Evolutionary conservation across 2,329 filamentous ascomycete genomes (phyloP), one percentile per base, ranked within the genome.

Genomic region (Aspergillus aculeatus): DNA sequence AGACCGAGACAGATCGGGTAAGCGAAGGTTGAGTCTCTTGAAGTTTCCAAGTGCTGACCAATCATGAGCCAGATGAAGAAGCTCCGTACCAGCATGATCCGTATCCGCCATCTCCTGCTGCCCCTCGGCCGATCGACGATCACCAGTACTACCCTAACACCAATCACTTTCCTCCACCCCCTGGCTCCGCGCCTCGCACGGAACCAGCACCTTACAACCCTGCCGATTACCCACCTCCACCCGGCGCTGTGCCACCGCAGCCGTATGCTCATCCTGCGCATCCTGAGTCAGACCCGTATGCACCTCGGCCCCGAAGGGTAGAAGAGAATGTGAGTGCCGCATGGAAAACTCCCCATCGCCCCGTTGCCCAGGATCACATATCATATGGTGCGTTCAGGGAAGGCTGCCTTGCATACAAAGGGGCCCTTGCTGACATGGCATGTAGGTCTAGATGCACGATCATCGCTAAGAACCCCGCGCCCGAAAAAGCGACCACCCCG

Each of bases 301-400:
- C 73, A 24, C 66, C 74, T 29, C 68, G 70, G 66, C 70, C 73
- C 53, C 70, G 73, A 62, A 72, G 77, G 64, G 75, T 73, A 60
- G 78, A 81, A 71, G 79, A 81, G 70, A 81, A 81, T 80, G 80
- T 82, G 78, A 81, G 80, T 81, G 72, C 73, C 73, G 70, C 69
- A 65, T 64, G 65, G 64, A 71, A 68, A 64, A 68, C 68, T 68
- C 66, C 67, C 70, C 71, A 19, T n/a, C 38, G 69, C 66, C 64
- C 70, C 69, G 68, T 68, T 70, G 70, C 73, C 69, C 68, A 73
- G 69, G 66, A 72, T 67, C 72, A 70, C 66, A 65, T 66, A 67
- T 64, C 70, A 66, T 71, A 78, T 75, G 77, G 78, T 80, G 77
- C 72, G 77, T 80, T 73, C 63, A 62, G 54, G 60, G 64, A 66